Percentiles rank a stretch among this genome's conserved stretches.
Evolutionary conservation across 257 asterid genomes (phyloP).

Genomic region (Schizonepeta tenuifolia): DNA sequence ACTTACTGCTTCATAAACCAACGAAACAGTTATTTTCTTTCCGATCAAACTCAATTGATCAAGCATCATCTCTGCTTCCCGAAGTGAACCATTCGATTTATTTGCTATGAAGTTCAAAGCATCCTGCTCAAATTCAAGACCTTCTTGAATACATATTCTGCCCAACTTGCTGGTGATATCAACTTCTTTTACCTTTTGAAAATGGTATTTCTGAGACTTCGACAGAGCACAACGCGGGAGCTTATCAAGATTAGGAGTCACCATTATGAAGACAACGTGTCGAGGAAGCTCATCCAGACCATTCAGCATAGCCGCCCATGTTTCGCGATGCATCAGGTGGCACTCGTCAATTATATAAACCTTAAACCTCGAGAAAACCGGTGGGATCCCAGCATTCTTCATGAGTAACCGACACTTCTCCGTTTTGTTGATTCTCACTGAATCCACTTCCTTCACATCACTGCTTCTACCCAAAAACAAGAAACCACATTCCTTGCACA

Average conservation of each 20-base stretch:
- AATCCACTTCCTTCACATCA: conserved; percentile 70
- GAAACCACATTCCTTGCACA: conserved; percentile 71
- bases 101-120: conserved; percentile 71
- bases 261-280: conserved; percentile 65
- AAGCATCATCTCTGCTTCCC: conserved; percentile 94
- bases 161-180: conserved; percentile 51
- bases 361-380: conserved; percentile 63
- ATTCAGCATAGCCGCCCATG: conserved; percentile 71
- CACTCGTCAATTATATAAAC: conserved; percentile 84
- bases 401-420: conserved; percentile 53
- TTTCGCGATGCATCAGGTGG: conserved; percentile 68
- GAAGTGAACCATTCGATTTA: conserved; percentile 76
- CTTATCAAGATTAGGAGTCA: conserved; percentile 71
- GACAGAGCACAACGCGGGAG: conserved; percentile 68
- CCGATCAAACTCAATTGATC: conserved; percentile 91
- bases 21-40: conserved; percentile 67
- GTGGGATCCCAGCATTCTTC: conserved; percentile 51
- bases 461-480: conserved; percentile 73
- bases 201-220: conserved; percentile 61
- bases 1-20: conserved; percentile 83
- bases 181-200: conserved; percentile 62
- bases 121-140: conserved; percentile 59
- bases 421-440: conserved; percentile 52
- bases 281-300: conserved; percentile 57
- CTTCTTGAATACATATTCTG: conserved; percentile 68